A percentile compares a stretch with the other conserved stretches of the same genome.
These are phyloP conservation scores for Fusarium mexicanum DNA, from an alignment of 2,329 filamentous ascomycete genomes.

Conservation along the genomic window DNA sequence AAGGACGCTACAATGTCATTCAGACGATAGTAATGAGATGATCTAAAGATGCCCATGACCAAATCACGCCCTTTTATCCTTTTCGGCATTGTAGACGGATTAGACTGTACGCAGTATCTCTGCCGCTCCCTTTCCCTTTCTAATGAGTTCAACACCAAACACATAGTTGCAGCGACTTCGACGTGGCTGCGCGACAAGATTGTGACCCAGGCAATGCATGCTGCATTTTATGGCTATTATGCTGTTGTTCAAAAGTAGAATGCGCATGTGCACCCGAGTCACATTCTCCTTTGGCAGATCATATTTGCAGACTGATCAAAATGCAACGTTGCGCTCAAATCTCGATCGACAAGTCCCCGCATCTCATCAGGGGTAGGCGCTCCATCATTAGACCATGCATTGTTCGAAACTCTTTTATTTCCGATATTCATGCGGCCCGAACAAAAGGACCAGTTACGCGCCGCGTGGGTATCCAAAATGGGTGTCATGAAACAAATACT, in stretches of 20 bases:
- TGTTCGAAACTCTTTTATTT: background rate
- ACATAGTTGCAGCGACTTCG: background rate
- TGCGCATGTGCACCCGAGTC: background rate
- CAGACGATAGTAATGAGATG: background rate
- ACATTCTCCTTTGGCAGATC: background rate
- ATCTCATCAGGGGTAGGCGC: background rate
- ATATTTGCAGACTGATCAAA: background rate
- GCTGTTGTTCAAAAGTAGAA: accelerated
- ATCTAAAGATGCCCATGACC: too few relatives aligned
- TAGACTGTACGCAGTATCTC: background rate
- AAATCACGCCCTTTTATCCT: accelerated
- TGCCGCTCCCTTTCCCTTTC: accelerated
- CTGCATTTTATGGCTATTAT: accelerated
- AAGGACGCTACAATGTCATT: background rate
- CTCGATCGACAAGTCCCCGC: background rate
- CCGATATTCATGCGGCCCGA: background rate
- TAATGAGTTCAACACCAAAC: background rate
- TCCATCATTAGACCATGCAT: background rate
- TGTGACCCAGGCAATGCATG: accelerated
- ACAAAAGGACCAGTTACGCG: background rate
- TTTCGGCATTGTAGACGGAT: accelerated
- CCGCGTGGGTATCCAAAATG: background rate
- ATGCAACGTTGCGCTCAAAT: conserved; percentile 3
- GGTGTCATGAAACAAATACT: background rate
- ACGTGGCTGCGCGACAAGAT: accelerated